These are phyloP conservation scores for Geranomyces michiganensis DNA, from an alignment of 192 early-diverging fungal genomes.

Conservation along the genomic window DNA sequence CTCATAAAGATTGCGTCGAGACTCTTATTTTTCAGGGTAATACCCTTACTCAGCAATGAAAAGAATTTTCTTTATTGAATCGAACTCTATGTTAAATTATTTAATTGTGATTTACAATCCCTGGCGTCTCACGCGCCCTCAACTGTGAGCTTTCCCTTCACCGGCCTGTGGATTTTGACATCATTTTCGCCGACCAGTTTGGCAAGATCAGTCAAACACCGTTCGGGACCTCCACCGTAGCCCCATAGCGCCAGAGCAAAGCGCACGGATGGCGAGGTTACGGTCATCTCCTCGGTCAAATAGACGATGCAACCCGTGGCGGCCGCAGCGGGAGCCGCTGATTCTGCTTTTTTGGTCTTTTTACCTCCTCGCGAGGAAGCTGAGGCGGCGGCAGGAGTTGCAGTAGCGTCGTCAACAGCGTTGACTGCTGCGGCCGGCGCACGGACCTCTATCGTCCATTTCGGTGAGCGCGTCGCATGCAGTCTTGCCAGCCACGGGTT, in stretches of 20 bases:
- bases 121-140: too few relatives aligned
- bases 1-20: too few relatives aligned
- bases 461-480: background rate
- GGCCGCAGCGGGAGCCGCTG: background rate
- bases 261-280: background rate
- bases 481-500: too few relatives aligned
- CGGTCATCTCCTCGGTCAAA: slow-evolving; percentile 13
- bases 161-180: background rate
- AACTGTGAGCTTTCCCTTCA: slow-evolving; percentile 7
- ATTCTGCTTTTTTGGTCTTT: too few relatives aligned
- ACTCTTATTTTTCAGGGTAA: too few relatives aligned
- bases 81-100: too few relatives aligned
- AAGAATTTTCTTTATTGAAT: too few relatives aligned
- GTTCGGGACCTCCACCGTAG: background rate
- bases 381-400: too few relatives aligned
- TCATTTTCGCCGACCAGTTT: slow-evolving; percentile 2
- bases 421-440: background rate
- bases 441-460: slow-evolving; percentile 27
- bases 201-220: slow-evolving; percentile 5
- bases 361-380: too few relatives aligned
- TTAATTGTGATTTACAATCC: too few relatives aligned
- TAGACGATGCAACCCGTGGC: slow-evolving; percentile 24
- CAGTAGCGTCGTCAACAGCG: too few relatives aligned
- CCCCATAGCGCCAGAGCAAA: slow-evolving; percentile 19
- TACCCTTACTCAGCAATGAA: too few relatives aligned